Evolutionary conservation across 192 early-diverging fungal species (phyloP).

Genomic region (Backusella liffmaniae): DNA sequence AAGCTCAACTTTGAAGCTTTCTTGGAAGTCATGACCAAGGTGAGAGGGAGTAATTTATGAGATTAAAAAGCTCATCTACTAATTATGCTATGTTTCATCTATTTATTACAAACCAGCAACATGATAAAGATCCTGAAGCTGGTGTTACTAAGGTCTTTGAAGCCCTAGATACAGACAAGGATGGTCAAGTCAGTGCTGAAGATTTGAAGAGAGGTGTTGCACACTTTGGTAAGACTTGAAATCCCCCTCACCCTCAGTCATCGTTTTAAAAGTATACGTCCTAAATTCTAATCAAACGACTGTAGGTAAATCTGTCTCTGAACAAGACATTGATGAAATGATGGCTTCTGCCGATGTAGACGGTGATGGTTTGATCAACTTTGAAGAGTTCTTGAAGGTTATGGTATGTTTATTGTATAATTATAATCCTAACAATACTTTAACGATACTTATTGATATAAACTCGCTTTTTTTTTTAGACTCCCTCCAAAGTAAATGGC

Average conservation of each 20-base stretch:
- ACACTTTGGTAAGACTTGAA: constrained; percentile 28
- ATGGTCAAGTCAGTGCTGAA: constrained; percentile 27
- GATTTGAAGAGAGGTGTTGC: constrained; percentile 29
- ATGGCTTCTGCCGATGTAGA: constrained; percentile 71
- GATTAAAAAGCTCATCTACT: not conserved
- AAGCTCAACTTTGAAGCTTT: constrained; percentile 27
- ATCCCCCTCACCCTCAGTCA: not conserved
- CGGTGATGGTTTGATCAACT: constrained; percentile 86
- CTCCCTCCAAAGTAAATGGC: constrained; percentile 15
- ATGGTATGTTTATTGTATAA: constrained; percentile 33
- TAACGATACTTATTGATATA: not conserved
- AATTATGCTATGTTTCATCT: not conserved
- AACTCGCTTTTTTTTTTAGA: not conserved
- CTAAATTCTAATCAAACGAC: not conserved
- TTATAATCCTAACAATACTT: not conserved
- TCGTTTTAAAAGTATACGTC: not conserved
- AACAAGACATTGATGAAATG: constrained; percentile 7
- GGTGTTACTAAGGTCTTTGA: constrained; percentile 26
- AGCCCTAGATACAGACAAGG: constrained; percentile 27
- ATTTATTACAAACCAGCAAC: constrained; percentile 21
- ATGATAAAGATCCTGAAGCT: constrained; percentile 30
- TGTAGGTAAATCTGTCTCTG: constrained; percentile 13
- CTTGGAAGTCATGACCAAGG: constrained; percentile 30
- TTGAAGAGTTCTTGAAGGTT: constrained; percentile 88
- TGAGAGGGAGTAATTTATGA: not conserved